These are phyloP conservation scores for Alternaria hordeiaustralica DNA, from an alignment of 2,329 filamentous ascomycete genomes.

Conservation along the genomic window DNA sequence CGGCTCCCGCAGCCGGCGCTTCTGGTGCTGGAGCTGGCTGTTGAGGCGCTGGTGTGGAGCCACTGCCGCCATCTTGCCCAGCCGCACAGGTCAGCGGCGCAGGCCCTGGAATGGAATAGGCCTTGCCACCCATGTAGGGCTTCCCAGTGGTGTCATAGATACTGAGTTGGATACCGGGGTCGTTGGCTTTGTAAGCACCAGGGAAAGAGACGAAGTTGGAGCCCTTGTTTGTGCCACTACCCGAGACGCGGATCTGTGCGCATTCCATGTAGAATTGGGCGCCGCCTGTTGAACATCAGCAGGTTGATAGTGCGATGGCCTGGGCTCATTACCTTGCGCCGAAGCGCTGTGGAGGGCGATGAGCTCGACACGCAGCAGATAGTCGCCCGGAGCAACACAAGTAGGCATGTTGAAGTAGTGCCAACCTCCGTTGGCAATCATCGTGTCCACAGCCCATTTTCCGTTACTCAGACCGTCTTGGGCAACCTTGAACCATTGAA, in stretches of 20 bases:
- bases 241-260: constrained; percentile 32
- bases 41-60: not conserved
- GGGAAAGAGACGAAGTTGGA: constrained; percentile 29
- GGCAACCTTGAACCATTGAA: constrained; percentile 48
- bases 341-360: constrained; percentile 49
- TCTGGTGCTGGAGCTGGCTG: not conserved
- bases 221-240: constrained; percentile 22
- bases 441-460: constrained; percentile 55
- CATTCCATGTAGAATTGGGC: constrained; percentile 32
- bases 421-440: constrained; percentile 54
- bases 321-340: constrained; percentile 2
- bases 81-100: constrained; percentile 52
- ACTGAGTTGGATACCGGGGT: constrained; percentile 27
- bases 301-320: not conserved
- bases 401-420: constrained; percentile 45
- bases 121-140: constrained; percentile 24
- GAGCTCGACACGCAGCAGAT: constrained; percentile 50
- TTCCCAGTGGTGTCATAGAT: constrained; percentile 22
- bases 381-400: constrained; percentile 42
- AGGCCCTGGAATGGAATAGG: constrained; percentile 57
- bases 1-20: not conserved
- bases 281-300: not conserved
- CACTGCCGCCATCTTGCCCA: not conserved
- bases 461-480: constrained; percentile 44
- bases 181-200: constrained; percentile 31